These are phyloP conservation scores for Nemania sp. DNA, from an alignment of 2,329 filamentous ascomycete genomes.

Conservation along the genomic window DNA sequence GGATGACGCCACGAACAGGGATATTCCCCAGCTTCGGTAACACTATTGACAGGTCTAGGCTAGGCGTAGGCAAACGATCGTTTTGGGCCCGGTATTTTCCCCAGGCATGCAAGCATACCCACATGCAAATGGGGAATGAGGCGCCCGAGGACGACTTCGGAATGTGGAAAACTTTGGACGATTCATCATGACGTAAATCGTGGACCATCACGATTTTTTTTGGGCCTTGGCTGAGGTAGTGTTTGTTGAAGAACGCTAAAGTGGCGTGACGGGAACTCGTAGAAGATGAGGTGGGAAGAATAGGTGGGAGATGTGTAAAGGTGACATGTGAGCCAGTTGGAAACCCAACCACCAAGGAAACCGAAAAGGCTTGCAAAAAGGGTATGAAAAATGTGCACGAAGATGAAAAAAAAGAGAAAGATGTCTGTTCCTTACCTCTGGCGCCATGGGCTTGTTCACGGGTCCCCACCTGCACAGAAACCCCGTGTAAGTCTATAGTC, in stretches of 20 bases:
- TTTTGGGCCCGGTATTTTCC: slow-evolving; percentile 4
- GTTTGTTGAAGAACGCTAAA: slow-evolving; percentile 4
- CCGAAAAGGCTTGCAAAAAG: not conserved
- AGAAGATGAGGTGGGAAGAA: not conserved
- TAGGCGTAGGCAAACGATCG: slow-evolving; percentile 12
- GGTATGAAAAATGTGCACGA: not conserved
- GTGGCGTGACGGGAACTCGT: not conserved
- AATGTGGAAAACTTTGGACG: not conserved
- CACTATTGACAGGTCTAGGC: slow-evolving; percentile 1
- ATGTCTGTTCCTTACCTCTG: slow-evolving; percentile 72
- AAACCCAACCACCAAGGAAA: not conserved
- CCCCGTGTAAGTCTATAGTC: slow-evolving; percentile 36
- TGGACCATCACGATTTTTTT: slow-evolving; percentile 16
- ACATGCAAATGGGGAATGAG: slow-evolving; percentile 5
- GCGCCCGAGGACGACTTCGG: not conserved
- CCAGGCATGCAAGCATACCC: not conserved
- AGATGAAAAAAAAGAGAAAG: not conserved
- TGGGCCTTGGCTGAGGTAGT: slow-evolving; percentile 21
- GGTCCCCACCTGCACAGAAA: slow-evolving; percentile 74
- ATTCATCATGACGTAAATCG: slow-evolving; percentile 22
- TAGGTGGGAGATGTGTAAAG: not conserved
- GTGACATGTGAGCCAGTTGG: not conserved
- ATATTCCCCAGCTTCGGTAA: slow-evolving; percentile 22
- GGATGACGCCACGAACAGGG: slow-evolving; percentile 39
- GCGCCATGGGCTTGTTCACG: slow-evolving; percentile 98